Base-by-base conservation (phyloP, 1,284 basidiomycete species). In the Phenoliferia sp. region DNA sequence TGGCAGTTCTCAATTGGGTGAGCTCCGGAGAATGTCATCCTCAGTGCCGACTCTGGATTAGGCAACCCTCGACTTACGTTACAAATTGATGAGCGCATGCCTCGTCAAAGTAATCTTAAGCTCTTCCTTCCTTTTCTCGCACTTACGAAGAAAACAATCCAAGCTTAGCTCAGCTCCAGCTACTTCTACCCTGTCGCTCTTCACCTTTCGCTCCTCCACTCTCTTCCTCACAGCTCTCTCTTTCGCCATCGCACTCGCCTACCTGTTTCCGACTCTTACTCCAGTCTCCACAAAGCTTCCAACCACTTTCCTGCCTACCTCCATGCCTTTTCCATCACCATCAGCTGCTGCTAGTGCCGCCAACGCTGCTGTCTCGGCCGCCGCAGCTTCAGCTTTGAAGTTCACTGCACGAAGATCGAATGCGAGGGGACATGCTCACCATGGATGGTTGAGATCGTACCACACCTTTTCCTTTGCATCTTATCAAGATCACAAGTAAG, bases 341-440 rank as follows among this genome's bases (percentile, higher is more conserved):
- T 52, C 48, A 5, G 48, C 48, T 19, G 48, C 48, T 9, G 48
- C 48, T 7, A n/a, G n/a, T n/a, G n/a, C n/a, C n/a, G n/a, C n/a
- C n/a, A n/a, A n/a, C n/a, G 55, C 55, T 6, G 31, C 26, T 32
- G 55, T 32, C 33, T 9, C 28, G 10, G 10, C 5, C 5, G 48
- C 48, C 48, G 28, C 48, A 5, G 48, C 48, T 19, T 62, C 67
- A 3, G 65, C 69, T 0, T 64, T 73, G 67, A 73, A 73, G 67
- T 59, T 73, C 28, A 61, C 70, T 15, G 69, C 72, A 16, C 65
- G 72, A 22, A 62, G 66, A 19, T 67, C 67, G 0, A 62, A 34
- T 0, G 61, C 67, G 2, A 84, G 92, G 54, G 92, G 91, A 10
- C 80, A 88, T 63, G 89, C 89, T 17, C 86, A 95, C 77, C 92